Conservation (phyloP, 2,329 filamentous ascomycete genomes). For the Colletotrichum sp. region DNA sequence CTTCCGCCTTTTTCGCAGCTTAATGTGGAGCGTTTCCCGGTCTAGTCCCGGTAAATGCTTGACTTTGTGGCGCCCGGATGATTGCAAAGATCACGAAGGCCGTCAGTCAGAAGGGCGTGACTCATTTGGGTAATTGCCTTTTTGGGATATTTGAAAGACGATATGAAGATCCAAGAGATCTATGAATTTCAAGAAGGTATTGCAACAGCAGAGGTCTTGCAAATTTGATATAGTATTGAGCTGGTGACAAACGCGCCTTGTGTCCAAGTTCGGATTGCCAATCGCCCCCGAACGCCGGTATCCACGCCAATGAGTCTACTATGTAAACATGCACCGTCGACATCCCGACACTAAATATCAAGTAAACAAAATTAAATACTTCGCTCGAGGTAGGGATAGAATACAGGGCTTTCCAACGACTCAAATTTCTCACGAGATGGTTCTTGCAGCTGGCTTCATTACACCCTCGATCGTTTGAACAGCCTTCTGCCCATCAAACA, state of each 20-base stretch:
- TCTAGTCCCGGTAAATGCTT: not conserved
- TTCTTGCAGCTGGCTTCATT: not conserved
- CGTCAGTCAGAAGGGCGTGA: not conserved
- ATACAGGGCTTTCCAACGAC: accelerated
- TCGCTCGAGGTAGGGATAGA: not conserved
- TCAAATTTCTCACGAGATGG: not conserved
- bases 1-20: not conserved
- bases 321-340: not conserved
- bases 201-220: not conserved
- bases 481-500: slow-evolving; percentile 17
- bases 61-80: not conserved
- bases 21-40: not conserved
- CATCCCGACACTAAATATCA: not conserved
- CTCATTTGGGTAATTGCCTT: not conserved
- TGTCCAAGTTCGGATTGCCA: not conserved
- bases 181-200: not conserved
- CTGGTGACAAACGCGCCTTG: not conserved
- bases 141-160: not conserved
- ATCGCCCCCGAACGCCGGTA: not conserved
- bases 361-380: not conserved
- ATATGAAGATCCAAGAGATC: not conserved
- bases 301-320: not conserved
- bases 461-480: not conserved
- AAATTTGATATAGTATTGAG: not conserved
- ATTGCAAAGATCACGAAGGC: not conserved